Base-by-base conservation (phyloP, 306 rosid species). In the Cicer chorassanicum region DNA sequence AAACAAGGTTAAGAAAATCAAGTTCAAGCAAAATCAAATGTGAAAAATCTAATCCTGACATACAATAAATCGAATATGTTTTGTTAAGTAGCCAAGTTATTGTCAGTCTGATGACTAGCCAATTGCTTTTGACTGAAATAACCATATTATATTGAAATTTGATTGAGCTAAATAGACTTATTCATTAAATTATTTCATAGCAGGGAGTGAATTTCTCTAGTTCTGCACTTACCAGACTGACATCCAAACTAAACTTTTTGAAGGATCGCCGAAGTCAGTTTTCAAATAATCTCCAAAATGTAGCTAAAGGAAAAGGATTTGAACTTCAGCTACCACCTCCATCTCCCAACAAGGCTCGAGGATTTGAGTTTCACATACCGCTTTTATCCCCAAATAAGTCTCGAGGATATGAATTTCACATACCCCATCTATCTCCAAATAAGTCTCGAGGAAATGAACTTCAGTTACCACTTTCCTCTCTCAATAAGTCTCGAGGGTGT, bases 261-360 rank as follows among this genome's bases (percentile, higher is more conserved):
- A 90, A 92, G 79, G 96, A 88, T 75, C 84, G 87, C 18, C 89
- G 91, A 18, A 84, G 65, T 86, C 92, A 14, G 34, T n/a, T 41
- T 72, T 24, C 68, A 57, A 44, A 21, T 72, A 55, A 72, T 14
- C 16, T 38, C 11, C 48, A 38, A 13, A 74, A 36, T 12, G 2
- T 74, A 13, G 43, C 80, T 68, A 85, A 74, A 69, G 70, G 77
- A 39, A 56, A 72, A 46, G 88, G 76, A 62, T 41, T 21, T 9
- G 84, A 84, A 73, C 39, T 80, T 59, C 79, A 48, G n/a, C 74
- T 51, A 24, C 77, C 69, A 54, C 69, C 49, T 74, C 78, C 69
- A 60, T 73, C 70, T 9, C 72, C 70, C 7, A 87, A 80, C 9
- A 84, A 78, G 54, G 39, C 41, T 50, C 21, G 13, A 42, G 87